Conservation (phyloP, 345 rosid genomes). For the Euphorbia lathyris region DNA sequence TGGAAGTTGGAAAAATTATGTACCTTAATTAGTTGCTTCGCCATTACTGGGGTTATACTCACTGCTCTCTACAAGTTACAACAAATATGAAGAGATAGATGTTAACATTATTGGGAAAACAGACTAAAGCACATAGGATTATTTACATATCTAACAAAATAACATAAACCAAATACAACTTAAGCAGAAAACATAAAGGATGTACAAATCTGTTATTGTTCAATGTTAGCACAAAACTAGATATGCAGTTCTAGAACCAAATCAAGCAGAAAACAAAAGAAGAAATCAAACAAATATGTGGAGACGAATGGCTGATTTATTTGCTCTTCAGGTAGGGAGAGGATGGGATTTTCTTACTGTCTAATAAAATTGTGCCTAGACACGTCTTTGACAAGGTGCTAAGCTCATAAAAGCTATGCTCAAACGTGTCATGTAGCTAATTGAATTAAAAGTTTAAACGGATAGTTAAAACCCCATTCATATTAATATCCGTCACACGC, state of each 20-base stretch:
- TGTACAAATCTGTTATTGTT: background rate
- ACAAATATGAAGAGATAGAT: background rate
- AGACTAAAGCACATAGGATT: no score
- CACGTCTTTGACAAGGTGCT: no score
- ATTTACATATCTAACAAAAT: no score
- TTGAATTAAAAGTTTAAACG: no score
- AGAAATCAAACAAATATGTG: background rate
- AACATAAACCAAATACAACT: background rate
- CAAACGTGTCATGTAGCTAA: no score
- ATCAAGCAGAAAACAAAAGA: background rate
- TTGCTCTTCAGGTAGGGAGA: background rate
- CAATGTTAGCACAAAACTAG: background rate
- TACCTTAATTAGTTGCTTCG: conserved; percentile 77
- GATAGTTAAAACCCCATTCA: no score
- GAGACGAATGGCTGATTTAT: background rate
- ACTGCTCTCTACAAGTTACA: conserved; percentile 61
- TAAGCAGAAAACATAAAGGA: background rate
- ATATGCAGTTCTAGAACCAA: background rate
- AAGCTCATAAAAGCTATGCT: no score
- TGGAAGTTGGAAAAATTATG: background rate
- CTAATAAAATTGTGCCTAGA: no score
- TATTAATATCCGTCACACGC: no score
- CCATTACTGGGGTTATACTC: conserved; percentile 75
- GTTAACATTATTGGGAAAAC: background rate
- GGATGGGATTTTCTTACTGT: no score